These are phyloP conservation scores for Penicillium decumbens DNA, from an alignment of 2,329 filamentous ascomycete genomes.

Conservation along the genomic window DNA sequence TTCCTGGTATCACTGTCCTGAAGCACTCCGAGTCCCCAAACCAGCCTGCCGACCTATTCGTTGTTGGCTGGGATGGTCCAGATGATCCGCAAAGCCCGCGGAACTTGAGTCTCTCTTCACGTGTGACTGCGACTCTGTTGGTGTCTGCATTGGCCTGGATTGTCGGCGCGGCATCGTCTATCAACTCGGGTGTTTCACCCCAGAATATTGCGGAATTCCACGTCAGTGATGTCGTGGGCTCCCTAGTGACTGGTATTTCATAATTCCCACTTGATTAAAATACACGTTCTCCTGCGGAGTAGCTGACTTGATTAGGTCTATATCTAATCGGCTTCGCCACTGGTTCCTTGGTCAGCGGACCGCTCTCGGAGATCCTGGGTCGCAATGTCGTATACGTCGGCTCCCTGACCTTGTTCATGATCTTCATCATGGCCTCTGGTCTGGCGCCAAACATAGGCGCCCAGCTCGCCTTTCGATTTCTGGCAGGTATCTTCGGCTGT, in stretches of 20 bases:
- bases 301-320: constrained; percentile 7
- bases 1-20: constrained; percentile 13
- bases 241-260: constrained; percentile 43
- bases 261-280: not conserved
- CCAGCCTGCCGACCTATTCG: constrained; percentile 27
- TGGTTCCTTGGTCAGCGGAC: constrained; percentile 48
- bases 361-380: constrained; percentile 48
- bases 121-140: constrained; percentile 40
- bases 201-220: constrained; percentile 46
- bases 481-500: constrained; percentile 48
- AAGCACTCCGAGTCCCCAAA: constrained; percentile 3
- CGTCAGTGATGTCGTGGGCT: constrained; percentile 50
- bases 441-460: constrained; percentile 49
- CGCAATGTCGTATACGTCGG: constrained; percentile 49
- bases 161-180: constrained; percentile 50
- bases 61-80: constrained; percentile 41
- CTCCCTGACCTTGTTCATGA: constrained; percentile 46
- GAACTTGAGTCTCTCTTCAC: constrained; percentile 35
- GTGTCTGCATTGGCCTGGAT: constrained; percentile 49
- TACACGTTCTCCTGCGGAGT: not conserved
- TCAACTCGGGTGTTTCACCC: constrained; percentile 49
- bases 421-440: constrained; percentile 48
- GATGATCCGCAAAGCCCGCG: constrained; percentile 39
- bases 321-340: constrained; percentile 47
- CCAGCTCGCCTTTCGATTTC: constrained; percentile 48